Percentiles rank a stretch among this genome's conserved stretches.
phyloP scores from a whole-genome alignment of 306 rosid species.

The Vicia faba region DNA sequence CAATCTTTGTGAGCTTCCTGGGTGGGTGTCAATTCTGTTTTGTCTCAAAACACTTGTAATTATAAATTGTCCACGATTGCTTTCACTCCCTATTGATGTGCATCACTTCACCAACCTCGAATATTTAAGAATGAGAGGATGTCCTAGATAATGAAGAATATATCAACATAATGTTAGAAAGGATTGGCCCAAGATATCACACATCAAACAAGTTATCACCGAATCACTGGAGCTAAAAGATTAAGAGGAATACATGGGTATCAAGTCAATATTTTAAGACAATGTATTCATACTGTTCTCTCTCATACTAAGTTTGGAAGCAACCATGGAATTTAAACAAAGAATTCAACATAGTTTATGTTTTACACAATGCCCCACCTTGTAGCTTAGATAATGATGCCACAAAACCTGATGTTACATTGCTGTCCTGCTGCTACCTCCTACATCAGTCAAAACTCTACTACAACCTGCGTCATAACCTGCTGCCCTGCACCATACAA shows the following conservation, averaged over 20 bases:
- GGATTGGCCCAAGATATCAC: slow-evolving; percentile 2
- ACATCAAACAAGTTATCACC: neutral
- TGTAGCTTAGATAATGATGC: too few species aligned
- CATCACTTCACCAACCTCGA: neutral
- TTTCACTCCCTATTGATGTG: neutral
- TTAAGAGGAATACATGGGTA: neutral
- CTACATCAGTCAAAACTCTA: too few species aligned
- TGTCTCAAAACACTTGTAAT: neutral
- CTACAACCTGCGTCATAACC: too few species aligned
- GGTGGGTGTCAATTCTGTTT: neutral
- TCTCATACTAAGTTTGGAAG: too few species aligned
- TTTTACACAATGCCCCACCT: too few species aligned
- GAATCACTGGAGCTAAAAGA: neutral
- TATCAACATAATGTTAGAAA: neutral
- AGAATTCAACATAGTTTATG: too few species aligned
- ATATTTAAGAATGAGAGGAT: neutral
- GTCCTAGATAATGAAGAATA: neutral
- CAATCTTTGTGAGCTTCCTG: neutral
- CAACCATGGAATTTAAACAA: too few species aligned
- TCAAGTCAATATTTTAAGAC: too few species aligned
- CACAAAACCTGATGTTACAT: too few species aligned
- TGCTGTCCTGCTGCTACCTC: too few species aligned
- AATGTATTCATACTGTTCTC: too few species aligned
- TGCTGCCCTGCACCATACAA: too few species aligned
- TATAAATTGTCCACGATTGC: neutral